Base-by-base conservation (phyloP, 805 yeast genomes). In the Nakazawaea molendinolei region DNA sequence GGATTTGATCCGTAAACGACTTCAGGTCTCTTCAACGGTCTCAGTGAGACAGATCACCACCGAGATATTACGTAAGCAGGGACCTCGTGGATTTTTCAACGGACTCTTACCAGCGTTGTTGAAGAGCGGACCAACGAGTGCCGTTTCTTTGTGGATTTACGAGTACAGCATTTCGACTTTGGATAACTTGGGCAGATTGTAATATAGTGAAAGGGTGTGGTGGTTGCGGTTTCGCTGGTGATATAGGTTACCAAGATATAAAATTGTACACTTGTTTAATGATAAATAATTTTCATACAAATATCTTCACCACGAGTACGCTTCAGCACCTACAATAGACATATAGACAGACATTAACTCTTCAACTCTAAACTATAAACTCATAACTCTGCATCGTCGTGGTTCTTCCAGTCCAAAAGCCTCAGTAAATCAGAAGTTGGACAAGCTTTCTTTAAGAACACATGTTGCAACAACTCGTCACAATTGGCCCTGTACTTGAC, bases 401-500 rank as follows among this genome's bases (percentile, higher is more conserved):
- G 26, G 6, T 22, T 20, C 43, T 58, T 63, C 68, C 69, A 76
- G 34, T 72, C 75, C 42, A 84, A 61, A 40, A 84, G 60, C 3
- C 72, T 63, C 2, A 80, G 71, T 51, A 84, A 61, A 37, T 73
- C 84, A 4, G 63, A 63, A 16, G 80, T 70, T 12, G 64, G 63
- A 38, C 87, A 80, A 8, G 83, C 76, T 60, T 69, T 69, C 39
- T 68, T 70, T 41, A 84, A 72, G 51, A 83, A 84, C 34, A 74
- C 69, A 52, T 89, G 96, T 41, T 74, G 77, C 26, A 92, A 63
- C 36, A 92, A 67, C 54, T 90, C 97, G 48, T 82, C 87, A 5
- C 97, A 86, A 13, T 81, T 73, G 1, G 97, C 97, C 48, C 99
- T 74, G 52, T 81, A 82, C 49, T 83, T 74, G 28, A 87, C 95